Evolutionary conservation across 345 rosid genomes (phyloP).

Genomic region (Gynandropsis gynandra): DNA sequence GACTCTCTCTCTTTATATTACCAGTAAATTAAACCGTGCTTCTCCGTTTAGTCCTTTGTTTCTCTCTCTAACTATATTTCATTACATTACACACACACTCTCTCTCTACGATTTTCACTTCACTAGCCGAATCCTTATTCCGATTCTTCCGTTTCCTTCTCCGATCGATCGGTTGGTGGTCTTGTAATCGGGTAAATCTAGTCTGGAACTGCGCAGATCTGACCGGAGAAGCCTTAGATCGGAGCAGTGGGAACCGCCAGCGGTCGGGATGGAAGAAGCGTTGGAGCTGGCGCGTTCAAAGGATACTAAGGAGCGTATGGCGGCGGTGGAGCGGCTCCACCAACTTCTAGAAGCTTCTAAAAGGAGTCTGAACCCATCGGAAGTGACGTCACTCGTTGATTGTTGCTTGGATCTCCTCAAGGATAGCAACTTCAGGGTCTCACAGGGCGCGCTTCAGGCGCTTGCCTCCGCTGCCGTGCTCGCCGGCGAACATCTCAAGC

Average conservation of each 20-base stretch:
- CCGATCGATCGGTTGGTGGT: constrained; percentile 19
- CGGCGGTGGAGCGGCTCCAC: constrained; percentile 89
- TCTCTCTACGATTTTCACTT: no score
- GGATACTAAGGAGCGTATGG: constrained; percentile 99
- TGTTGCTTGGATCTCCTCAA: constrained; percentile 94
- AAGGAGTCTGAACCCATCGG: constrained; percentile 62
- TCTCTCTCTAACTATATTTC: constrained; percentile 20
- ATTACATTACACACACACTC: constrained; percentile 8
- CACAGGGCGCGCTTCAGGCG: constrained; percentile 91
- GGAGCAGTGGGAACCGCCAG: constrained; percentile 18
- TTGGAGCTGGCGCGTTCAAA: constrained; percentile 94
- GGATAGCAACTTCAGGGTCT: constrained; percentile 88
- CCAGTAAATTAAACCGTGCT: constrained; percentile 33
- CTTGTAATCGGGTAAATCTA: not conserved
- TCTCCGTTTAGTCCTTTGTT: constrained; percentile 29
- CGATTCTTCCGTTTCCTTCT: constrained; percentile 4
- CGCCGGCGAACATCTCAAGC: constrained; percentile 84
- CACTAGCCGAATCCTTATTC: not conserved
- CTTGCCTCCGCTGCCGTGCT: constrained; percentile 97
- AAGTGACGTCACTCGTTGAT: constrained; percentile 78
- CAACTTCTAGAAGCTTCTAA: constrained; percentile 83
- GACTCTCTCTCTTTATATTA: constrained; percentile 24
- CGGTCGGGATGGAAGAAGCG: constrained; percentile 78
- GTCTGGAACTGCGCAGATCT: constrained; percentile 37
- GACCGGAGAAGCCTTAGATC: constrained; percentile 37